Percentiles rank a stretch among this genome's conserved stretches.
These are phyloP conservation scores for Capillidium rhysosporum DNA, from an alignment of 371 early-diverging fungal genomes.

Conservation along the genomic window DNA sequence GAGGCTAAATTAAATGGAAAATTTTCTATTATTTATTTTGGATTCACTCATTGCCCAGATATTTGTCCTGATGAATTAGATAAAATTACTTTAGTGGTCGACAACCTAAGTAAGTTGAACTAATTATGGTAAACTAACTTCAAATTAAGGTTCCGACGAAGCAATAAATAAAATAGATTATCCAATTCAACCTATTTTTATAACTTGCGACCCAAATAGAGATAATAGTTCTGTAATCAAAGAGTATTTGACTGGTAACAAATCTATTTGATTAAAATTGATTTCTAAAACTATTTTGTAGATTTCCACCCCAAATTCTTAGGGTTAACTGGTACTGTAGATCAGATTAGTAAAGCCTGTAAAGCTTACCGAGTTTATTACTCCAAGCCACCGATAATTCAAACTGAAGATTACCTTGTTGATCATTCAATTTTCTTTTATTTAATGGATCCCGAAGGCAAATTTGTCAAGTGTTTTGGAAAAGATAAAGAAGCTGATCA, in stretches of 20 bases:
- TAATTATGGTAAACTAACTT: not conserved
- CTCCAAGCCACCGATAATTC: constrained; percentile 61
- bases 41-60: constrained; percentile 96
- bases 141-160: not conserved
- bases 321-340: constrained; percentile 77
- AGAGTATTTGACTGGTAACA: constrained; percentile 55
- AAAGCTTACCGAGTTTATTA: constrained; percentile 89
- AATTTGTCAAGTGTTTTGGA: constrained; percentile 79
- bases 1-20: constrained; percentile 54
- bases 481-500: constrained; percentile 42
- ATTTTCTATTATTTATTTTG: constrained; percentile 85
- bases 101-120: constrained; percentile 33
- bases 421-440: constrained; percentile 97
- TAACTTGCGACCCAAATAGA: constrained; percentile 90
- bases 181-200: constrained; percentile 73
- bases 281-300: constrained; percentile 8
- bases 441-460: constrained; percentile 81
- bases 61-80: constrained; percentile 97
- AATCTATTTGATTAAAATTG: not conserved
- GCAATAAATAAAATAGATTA: constrained; percentile 13
- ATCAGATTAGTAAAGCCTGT: constrained; percentile 63
- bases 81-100: constrained; percentile 84
- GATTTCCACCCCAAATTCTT: constrained; percentile 87
- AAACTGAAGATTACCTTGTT: constrained; percentile 82
- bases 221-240: constrained; percentile 67